Conservation (phyloP, 2,329 filamentous ascomycete genomes). For the Alternaria incomplexa region DNA sequence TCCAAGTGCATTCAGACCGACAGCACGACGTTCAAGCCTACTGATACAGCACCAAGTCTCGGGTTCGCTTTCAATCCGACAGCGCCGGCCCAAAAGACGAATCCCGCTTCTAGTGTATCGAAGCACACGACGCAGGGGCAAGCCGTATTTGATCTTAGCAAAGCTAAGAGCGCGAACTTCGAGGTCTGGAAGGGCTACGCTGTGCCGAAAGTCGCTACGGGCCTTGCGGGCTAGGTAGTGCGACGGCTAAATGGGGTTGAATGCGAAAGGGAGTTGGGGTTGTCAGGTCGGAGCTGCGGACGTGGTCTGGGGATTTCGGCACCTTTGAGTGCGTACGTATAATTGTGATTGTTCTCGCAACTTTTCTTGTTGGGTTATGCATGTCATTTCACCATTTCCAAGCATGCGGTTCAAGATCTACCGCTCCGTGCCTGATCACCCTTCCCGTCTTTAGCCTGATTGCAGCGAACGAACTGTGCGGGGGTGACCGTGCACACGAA, state of each 20-base stretch:
- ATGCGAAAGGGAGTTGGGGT: not conserved
- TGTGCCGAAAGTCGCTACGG: slow-evolving; percentile 4
- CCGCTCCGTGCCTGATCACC: not conserved
- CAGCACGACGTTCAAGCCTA: slow-evolving; percentile 34
- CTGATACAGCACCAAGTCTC: slow-evolving; percentile 24
- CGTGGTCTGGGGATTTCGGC: not conserved
- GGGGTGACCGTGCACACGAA: not conserved
- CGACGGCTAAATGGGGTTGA: not conserved
- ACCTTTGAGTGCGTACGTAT: not conserved
- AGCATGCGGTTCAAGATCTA: not conserved
- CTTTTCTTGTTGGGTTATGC: not conserved
- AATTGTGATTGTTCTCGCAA: not conserved
- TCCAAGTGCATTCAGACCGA: slow-evolving; percentile 40
- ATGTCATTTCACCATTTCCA: not conserved
- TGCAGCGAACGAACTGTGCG: not conserved
- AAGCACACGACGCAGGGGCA: slow-evolving; percentile 32
- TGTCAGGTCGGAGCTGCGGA: not conserved
- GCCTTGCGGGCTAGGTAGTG: slow-evolving; percentile 6
- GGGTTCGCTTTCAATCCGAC: slow-evolving; percentile 32
- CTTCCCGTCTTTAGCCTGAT: slow-evolving; percentile 2
- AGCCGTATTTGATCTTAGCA: slow-evolving; percentile 29
- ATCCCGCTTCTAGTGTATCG: slow-evolving; percentile 16
- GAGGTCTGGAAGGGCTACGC: slow-evolving; percentile 34
- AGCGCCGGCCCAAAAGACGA: slow-evolving; percentile 25
- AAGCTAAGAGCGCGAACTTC: slow-evolving; percentile 31